Base-by-base conservation (phyloP, 192 early-diverging fungal genomes). In the Kickxella alabastrina region DNA sequence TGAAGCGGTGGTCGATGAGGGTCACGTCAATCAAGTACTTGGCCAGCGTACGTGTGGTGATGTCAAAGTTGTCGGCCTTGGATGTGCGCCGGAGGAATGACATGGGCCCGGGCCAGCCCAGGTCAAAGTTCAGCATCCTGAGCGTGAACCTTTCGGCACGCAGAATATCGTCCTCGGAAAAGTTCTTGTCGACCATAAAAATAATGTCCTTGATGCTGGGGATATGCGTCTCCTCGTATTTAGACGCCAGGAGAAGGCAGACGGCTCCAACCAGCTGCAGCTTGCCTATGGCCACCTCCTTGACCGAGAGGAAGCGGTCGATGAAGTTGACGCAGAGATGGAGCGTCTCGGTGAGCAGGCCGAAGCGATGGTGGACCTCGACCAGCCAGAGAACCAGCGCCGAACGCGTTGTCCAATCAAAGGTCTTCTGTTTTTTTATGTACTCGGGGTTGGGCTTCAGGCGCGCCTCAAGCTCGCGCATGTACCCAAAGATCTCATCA, bases 1-100 rank as follows among this genome's bases (percentile, higher is more conserved):
- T 55, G 44, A 82, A 84, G 13, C 78, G 77, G 57, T 78, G 74
- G 42, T 82, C 83, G 10, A 75, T 68, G 0, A 84, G 59, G 0
- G 81, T 81, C 15, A 80, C 69, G 43, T 84, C 83, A 1, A 81
- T 52, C 12, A 85, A 40, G 47, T 85, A 85, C 56, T 85, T 83
- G 21, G 80, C 79, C 34, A 82, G 31, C 0, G 78, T 81, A n/a
- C 81, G 77, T 8, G 68, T 78, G 39, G 72, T 58, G 24, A 69
- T 48, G 42, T 84, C 82, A 62, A 79, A 83, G 17, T 79, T 64
- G 55, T 87, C 79, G 3, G 74, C 80, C 52, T 74, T 70, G 50
- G 78, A 82, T 18, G 85, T 76, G 24, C 82, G 72, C 1, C 84
- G 60, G 14, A 84, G 48, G 52, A 82, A 86, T 7, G 67, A 71